Conservation (phyloP, 2,329 filamentous ascomycete genomes). For the Colletotrichum salicis region DNA sequence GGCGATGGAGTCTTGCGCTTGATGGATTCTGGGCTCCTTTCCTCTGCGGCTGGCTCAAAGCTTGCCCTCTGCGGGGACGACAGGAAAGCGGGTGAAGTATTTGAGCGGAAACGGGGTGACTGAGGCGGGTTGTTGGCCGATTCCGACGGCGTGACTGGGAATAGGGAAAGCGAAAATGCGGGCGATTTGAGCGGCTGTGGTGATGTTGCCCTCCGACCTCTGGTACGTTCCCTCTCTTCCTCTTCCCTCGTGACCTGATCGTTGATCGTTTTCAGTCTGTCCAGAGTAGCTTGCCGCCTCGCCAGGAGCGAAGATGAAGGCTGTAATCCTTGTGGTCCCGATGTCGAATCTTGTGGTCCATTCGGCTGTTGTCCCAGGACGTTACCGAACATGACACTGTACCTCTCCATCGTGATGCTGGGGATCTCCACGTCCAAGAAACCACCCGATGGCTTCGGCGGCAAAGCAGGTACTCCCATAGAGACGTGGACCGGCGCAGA, state of each 20-base stretch:
- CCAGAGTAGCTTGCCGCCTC: constrained; percentile 68
- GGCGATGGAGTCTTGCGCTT: constrained; percentile 13
- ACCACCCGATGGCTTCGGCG: constrained; percentile 42
- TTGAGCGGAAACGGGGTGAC: constrained; percentile 59
- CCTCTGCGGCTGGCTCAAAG: constrained; percentile 42
- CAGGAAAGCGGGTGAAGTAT: constrained; percentile 64
- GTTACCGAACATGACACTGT: constrained; percentile 91
- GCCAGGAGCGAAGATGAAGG: constrained; percentile 58
- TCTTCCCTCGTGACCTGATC: constrained; percentile 54
- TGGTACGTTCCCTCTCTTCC: constrained; percentile 42
- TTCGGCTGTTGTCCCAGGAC: constrained; percentile 68
- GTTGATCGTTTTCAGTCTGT: constrained; percentile 66
- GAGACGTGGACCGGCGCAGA: constrained; percentile 42
- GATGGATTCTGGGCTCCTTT: neutral
- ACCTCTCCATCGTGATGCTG: constrained; percentile 82
- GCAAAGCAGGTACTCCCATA: constrained; percentile 36
- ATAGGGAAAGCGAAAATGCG: constrained; percentile 50
- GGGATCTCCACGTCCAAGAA: constrained; percentile 84
- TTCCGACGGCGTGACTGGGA: constrained; percentile 49
- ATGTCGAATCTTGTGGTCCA: constrained; percentile 9
- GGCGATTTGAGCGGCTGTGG: constrained; percentile 52
- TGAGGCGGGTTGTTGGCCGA: constrained; percentile 39
- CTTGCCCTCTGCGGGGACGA: constrained; percentile 53
- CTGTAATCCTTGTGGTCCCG: constrained; percentile 37
- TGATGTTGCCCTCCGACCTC: constrained; percentile 59